phyloP scores from a whole-genome alignment of 2,329 filamentous ascomycete genomes.

The Myriosclerotinia duriaeana region DNA sequence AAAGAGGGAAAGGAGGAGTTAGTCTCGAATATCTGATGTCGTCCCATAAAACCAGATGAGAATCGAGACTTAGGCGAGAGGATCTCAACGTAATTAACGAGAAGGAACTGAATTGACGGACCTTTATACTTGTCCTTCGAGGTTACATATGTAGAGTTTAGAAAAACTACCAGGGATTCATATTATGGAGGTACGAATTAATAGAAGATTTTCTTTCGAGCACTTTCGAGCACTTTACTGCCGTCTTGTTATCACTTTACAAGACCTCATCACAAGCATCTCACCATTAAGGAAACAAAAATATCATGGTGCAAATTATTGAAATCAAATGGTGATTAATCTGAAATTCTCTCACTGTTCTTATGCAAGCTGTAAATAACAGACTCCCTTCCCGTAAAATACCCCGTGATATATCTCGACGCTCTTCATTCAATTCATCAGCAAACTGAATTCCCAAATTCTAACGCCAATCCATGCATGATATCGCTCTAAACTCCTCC shows the following conservation, averaged over 20 bases:
- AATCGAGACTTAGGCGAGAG: no score
- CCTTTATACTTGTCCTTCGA: neutral
- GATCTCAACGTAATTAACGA: no score
- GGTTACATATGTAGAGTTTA: neutral
- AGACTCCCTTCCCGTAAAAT: conserved; percentile 2
- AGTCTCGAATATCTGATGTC: no score
- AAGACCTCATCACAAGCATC: neutral
- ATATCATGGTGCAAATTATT: no score
- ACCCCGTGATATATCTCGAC: conserved; percentile 6
- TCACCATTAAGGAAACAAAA: neutral
- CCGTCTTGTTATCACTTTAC: neutral
- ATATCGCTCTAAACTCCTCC: conserved; percentile 14
- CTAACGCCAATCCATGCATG: conserved; percentile 15
- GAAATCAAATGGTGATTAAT: neutral
- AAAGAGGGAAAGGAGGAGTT: no score
- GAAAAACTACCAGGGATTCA: neutral
- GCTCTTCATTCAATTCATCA: neutral
- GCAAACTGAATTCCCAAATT: no score
- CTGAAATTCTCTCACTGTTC: neutral
- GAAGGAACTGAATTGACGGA: neutral
- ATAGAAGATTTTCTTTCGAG: neutral
- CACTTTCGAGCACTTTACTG: neutral
- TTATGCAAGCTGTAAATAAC: neutral
- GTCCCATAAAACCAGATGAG: no score
- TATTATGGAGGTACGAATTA: neutral